Base-by-base conservation (phyloP, 345 rosid genomes). In the Alliaria petiolata region DNA sequence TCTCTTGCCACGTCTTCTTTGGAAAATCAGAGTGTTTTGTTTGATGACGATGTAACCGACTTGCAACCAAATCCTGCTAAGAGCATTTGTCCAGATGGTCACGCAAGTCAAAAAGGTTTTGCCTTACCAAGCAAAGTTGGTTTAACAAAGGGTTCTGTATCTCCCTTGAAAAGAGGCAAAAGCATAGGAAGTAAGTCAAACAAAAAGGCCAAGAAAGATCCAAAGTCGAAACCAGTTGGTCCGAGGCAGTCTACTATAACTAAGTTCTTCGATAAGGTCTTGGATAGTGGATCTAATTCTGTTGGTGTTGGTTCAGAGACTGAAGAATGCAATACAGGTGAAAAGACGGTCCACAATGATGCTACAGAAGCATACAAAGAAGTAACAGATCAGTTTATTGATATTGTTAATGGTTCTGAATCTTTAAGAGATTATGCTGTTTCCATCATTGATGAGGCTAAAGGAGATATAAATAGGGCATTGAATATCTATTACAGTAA, bases 401-500 rank as follows among this genome's bases (percentile, higher is more conserved):
- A 72, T 60, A 84, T 93, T 66, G 80, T 78, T n/a, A 84, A 76
- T 62, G 88, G 87, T 42, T 64, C 82, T 44, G 95, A 89, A 57
- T 83, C 84, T 5, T 69, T 80, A 75, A 86, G 83, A 87, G 77
- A 69, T 56, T 82, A 85, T 76, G 95, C 87, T 81, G 85, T 82
- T 40, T 67, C 79, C 38, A 75, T 90, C 55, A 67, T 93, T 64
- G 76, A 76, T 72, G 83, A 81, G 83, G 83, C 93, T 36, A 77
- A 85, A 64, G 97, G 98, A 78, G 85, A 93, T 75, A 72, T 87
- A 45, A 85, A 75, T 59, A 78, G 65, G 83, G 97, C 96, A 31
- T 77, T 93, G 59, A 82, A 90, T 75, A 54, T 88, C 64, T 82
- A 87, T 81, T 90, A 88, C 76, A 55, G 80, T 59, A 79, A 80